Base-by-base conservation (phyloP, 208 protist genomes). In the Acanthamoeba lenticulata region DNA sequence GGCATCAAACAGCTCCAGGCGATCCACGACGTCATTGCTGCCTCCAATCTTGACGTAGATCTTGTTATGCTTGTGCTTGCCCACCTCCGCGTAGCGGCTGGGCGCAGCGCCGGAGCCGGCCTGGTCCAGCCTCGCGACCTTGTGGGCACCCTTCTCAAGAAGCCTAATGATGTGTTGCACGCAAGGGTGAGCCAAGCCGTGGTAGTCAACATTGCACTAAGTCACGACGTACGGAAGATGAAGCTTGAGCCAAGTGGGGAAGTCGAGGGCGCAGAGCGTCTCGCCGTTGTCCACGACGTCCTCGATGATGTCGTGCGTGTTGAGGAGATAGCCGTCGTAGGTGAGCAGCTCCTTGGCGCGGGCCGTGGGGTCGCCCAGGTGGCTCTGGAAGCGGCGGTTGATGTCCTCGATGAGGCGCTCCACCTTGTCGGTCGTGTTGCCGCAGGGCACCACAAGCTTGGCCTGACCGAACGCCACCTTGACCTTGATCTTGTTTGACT, bases 401-500 rank as follows among this genome's bases (percentile, higher is more conserved):
- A 79, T 79, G 69, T 44, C 32, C 69, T 79, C 69, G 17, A 79
- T 79, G 32, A 79, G 36, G 69, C 32, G 32, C n/a, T 40, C 69
- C 13, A 79, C 69, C 36, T 79, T 79, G 69, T 79, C 69, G 13
- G 13, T 13, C n/a, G n/a, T 44, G 32, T 40, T 40, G 36, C 32
- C 69, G 36, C 69, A 79, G 15, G 69, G 69, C 69, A 79, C 19
- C 69, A 79, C 19, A 9, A 79, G 69, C 17, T 24, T 9, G 19
- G 32, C 9, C 17, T 13, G 17, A 40, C 69, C 69, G 15, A 79
- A 79, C 15, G 24, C 69, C 13, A 79, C 69, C n/a, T 79, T 79
- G 17, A 79, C n/a, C 69, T 79, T 79, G 15, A 79, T 79, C n/a
- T 29, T 79, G n/a, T n/a, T n/a, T n/a, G n/a, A n/a, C n/a, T n/a